phyloP scores from a whole-genome alignment of 192 early-diverging fungal species.

The Mortierella alpina region DNA sequence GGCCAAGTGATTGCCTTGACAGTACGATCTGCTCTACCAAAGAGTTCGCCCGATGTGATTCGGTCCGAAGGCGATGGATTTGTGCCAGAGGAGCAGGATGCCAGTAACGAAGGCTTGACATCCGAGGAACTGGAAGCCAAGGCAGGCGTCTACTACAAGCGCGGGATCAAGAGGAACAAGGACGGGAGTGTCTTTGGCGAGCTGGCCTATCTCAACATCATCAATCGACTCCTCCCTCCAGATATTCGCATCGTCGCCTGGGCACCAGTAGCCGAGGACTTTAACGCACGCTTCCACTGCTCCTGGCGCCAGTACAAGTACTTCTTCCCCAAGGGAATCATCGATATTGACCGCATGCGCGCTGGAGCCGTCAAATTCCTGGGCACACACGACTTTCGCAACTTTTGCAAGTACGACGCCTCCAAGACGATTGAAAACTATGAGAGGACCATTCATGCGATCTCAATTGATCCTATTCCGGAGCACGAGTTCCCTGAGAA shows the following conservation, averaged over 20 bases:
- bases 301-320: conserved; percentile 89
- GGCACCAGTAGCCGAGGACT: conserved; percentile 80
- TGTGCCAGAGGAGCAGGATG: conserved; percentile 13
- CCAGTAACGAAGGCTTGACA: conserved; percentile 4
- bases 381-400: conserved; percentile 92
- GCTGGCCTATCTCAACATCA: conserved; percentile 82
- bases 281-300: conserved; percentile 92
- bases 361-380: conserved; percentile 74
- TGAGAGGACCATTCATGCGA: conserved; percentile 74
- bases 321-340: conserved; percentile 77
- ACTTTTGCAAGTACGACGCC: conserved; percentile 96
- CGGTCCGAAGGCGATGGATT: conserved; percentile 41
- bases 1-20: conserved; percentile 89
- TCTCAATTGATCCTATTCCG: conserved; percentile 33
- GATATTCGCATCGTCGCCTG: conserved; percentile 95
- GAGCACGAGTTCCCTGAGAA: conserved; percentile 31
- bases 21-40: conserved; percentile 73
- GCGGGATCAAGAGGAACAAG: conserved; percentile 40
- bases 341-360: conserved; percentile 84
- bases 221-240: conserved; percentile 87
- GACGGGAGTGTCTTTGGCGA: conserved; percentile 61
- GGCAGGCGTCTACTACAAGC: conserved; percentile 38
- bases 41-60: conserved; percentile 56
- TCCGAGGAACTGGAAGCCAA: conserved; percentile 31
- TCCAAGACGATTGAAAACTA: conserved; percentile 84